phyloP scores from a whole-genome alignment of 768 basidiomycete species.

The Russula brevipes region DNA sequence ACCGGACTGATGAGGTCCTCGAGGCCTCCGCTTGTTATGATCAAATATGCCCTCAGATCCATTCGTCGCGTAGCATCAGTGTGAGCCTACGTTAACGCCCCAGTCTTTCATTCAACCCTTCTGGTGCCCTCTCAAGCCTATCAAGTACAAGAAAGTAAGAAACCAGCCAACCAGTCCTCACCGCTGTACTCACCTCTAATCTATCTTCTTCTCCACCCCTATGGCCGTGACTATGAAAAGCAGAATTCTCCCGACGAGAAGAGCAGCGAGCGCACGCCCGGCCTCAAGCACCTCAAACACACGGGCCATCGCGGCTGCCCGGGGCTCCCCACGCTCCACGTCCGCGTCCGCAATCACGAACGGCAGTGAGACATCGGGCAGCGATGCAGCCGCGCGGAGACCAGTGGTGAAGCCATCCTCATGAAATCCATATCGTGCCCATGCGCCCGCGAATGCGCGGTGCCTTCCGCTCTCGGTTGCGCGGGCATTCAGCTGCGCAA shows the following conservation, averaged over 20 bases:
- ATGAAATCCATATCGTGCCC: constrained; percentile 75
- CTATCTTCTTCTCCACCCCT: not conserved
- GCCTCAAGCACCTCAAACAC: not conserved
- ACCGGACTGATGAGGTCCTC: too few relatives aligned
- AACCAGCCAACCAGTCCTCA: not conserved
- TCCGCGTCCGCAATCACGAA: not conserved
- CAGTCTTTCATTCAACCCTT: too few relatives aligned
- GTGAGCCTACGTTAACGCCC: too few relatives aligned
- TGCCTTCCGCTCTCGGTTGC: constrained; percentile 42
- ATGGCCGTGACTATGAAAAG: not conserved
- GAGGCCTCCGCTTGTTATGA: too few relatives aligned
- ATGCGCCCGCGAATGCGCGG: constrained; percentile 63
- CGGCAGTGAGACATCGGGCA: not conserved
- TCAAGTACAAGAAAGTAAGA: not conserved
- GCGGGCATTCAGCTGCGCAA: constrained; percentile 42
- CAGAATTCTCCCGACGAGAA: not conserved
- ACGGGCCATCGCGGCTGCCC: not conserved
- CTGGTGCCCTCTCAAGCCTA: not conserved
- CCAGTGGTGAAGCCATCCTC: constrained; percentile 66
- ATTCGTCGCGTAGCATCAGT: too few relatives aligned
- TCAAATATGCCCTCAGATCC: too few relatives aligned
- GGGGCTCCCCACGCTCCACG: not conserved
- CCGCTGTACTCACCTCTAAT: not conserved
- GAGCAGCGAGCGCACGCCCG: not conserved
- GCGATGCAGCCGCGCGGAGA: constrained; percentile 30